Base-by-base conservation (phyloP, 768 basidiomycete genomes). In the Amanita molliuscula region DNA sequence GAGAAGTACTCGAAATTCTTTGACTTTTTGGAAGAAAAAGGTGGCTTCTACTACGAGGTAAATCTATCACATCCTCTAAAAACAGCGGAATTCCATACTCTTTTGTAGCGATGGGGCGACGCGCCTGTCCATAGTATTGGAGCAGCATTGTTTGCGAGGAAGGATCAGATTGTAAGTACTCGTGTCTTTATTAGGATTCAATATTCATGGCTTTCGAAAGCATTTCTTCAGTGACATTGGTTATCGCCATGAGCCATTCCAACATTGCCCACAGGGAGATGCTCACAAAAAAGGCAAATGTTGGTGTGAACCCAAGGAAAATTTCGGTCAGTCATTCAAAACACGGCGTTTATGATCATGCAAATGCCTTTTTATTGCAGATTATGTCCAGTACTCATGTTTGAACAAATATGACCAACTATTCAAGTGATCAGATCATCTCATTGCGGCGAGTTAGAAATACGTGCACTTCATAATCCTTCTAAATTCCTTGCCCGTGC, bases 171-270 rank as follows among this genome's bases (percentile, higher is more conserved):
- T 37, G 73, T 74, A 55, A 53, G 68, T 58, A 8, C 20, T 20
- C 33, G 35, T 15, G 13, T 49, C 15, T 8, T 7, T 35, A 44
- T 18, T 18, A 36, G 38, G 21, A 7, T 43, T 42, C 54, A 18
- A 53, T 26, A 47, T 45, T 25, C 21, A 50, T 9, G n/a, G 44
- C 13, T 50, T 2, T 44, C 8, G 6, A 25, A 41, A 75, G 69
- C 89, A 96, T 64, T 98, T 90, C 71, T 97, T 97, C 74, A 78
- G 84, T 55, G 92, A 97, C 60, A 89, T 98, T 45, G 94, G 81
- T 3, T 98, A 96, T 62, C 76, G 82, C 29, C 93, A 97, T 58
- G 84, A 90, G 57, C 91, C 92, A 9, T 97, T 97, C 79, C 88
- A 92, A 64, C 91, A 92, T 64, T 92, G 94, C 63, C 84, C 85